These are phyloP conservation scores for Penicillium dipodomyicola DNA, from an alignment of 495 filamentous ascomycete genomes.

Conservation along the genomic window DNA sequence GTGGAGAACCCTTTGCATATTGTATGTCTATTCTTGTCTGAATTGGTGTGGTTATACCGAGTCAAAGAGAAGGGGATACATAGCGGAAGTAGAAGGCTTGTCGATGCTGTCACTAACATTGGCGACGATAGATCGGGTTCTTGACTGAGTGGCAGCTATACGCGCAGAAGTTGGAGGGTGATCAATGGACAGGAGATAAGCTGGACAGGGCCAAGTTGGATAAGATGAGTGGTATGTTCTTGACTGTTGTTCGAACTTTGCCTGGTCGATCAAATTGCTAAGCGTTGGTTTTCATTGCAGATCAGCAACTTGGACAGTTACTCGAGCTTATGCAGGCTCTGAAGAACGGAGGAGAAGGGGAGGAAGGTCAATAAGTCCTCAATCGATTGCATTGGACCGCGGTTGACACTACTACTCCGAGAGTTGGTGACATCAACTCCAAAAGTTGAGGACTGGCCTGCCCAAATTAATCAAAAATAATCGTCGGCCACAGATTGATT, in stretches of 20 bases:
- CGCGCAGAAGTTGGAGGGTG: slow-evolving; percentile 84
- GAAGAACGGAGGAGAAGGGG: slow-evolving; percentile 32
- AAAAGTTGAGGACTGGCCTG: not conserved
- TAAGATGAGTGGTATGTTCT: slow-evolving; percentile 86
- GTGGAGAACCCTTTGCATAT: slow-evolving; percentile 92
- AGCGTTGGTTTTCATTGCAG: slow-evolving; percentile 41
- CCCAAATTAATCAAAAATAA: not conserved
- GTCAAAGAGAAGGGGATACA: not conserved
- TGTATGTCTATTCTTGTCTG: slow-evolving; percentile 47
- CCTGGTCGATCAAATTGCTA: slow-evolving; percentile 10
- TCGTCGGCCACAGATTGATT: not conserved
- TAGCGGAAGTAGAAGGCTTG: not conserved
- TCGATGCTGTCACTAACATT: slow-evolving; percentile 14
- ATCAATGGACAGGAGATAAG: slow-evolving; percentile 74
- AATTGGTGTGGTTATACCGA: not conserved
- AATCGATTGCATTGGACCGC: not conserved
- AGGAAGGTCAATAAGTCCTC: slow-evolving; percentile 18
- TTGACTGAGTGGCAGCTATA: slow-evolving; percentile 96
- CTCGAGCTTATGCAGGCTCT: slow-evolving; percentile 93
- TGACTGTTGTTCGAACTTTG: slow-evolving; percentile 9
- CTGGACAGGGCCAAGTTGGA: slow-evolving; percentile 75
- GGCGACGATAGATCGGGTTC: slow-evolving; percentile 76
- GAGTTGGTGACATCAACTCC: not conserved
- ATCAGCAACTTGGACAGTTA: slow-evolving; percentile 88
- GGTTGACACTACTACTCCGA: not conserved